Conservation (phyloP, 2,329 filamentous ascomycete species). For the Ophiostoma triangulosporum region DNA sequence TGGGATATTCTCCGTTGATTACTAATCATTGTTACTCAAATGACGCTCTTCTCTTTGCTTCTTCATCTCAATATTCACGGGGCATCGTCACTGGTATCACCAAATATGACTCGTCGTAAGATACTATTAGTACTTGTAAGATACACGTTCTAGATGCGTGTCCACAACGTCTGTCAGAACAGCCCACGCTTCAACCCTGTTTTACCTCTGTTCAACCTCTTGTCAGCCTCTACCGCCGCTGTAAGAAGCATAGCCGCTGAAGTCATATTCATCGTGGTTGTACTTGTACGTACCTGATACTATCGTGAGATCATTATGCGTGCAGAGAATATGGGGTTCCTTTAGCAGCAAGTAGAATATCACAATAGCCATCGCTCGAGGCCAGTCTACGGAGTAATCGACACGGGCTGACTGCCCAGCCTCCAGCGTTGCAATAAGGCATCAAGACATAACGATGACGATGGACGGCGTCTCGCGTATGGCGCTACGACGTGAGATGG, state of each 20-base stretch:
- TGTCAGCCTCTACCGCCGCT: too few relatives aligned
- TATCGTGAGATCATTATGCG: not conserved
- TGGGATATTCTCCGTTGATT: not conserved
- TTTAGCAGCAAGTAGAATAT: not conserved
- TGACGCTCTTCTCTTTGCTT: not conserved
- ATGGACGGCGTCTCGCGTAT: not conserved
- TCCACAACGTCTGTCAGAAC: not conserved
- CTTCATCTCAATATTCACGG: not conserved
- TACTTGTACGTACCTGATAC: not conserved
- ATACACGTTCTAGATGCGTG: not conserved
- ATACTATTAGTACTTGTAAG: too few relatives aligned
- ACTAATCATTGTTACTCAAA: too few relatives aligned
- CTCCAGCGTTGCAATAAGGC: not conserved
- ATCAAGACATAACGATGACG: not conserved
- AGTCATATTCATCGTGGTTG: not conserved
- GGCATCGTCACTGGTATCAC: not conserved
- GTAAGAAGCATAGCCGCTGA: not conserved
- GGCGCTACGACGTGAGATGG: too few relatives aligned
- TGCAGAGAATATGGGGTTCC: too few relatives aligned
- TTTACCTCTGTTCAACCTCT: too few relatives aligned
- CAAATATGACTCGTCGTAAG: slow-evolving; percentile 2
- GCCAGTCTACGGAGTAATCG: not conserved
- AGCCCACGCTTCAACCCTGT: slow-evolving; percentile 1
- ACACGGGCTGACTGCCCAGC: not conserved
- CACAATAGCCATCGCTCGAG: not conserved